Evolutionary conservation across 192 early-diverging fungal genomes (phyloP).

Genomic region (Podila epicladia): DNA sequence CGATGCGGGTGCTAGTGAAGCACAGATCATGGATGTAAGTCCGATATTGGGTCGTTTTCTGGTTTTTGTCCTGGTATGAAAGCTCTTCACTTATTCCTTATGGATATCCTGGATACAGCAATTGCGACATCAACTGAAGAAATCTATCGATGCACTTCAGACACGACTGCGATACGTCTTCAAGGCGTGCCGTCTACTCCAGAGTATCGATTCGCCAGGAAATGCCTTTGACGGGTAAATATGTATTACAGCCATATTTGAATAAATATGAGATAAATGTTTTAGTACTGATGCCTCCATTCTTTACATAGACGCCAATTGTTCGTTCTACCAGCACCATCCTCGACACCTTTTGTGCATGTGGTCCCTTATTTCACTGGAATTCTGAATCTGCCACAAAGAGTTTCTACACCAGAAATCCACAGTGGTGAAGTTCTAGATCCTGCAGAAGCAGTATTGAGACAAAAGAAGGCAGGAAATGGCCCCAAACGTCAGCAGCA

Average conservation of each 20-base stretch:
- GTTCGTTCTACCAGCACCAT: constrained; percentile 42
- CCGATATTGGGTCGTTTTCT: neutral
- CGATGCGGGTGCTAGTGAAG: constrained; percentile 26
- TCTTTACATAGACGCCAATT: constrained; percentile 25
- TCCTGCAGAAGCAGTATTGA: constrained; percentile 25
- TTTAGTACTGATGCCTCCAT: neutral
- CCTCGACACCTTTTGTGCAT: constrained; percentile 41
- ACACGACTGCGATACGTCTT: constrained; percentile 37
- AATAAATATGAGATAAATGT: neutral
- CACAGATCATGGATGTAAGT: constrained; percentile 32
- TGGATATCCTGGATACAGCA: constrained; percentile 4
- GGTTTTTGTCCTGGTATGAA: neutral
- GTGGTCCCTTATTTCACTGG: constrained; percentile 35
- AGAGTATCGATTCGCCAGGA: constrained; percentile 25
- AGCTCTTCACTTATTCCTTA: neutral
- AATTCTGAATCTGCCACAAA: constrained; percentile 4
- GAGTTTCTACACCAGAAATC: neutral
- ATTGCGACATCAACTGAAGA: constrained; percentile 35
- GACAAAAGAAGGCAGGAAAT: constrained; percentile 6
- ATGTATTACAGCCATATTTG: too few relatives aligned
- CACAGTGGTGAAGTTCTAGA: constrained; percentile 10
- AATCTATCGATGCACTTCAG: constrained; percentile 34
- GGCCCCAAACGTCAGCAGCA: too few relatives aligned
- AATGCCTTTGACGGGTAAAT: constrained; percentile 31
- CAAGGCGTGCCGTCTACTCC: constrained; percentile 30